Conservation (phyloP, 768 basidiomycete species). For the Boletales sp. region DNA sequence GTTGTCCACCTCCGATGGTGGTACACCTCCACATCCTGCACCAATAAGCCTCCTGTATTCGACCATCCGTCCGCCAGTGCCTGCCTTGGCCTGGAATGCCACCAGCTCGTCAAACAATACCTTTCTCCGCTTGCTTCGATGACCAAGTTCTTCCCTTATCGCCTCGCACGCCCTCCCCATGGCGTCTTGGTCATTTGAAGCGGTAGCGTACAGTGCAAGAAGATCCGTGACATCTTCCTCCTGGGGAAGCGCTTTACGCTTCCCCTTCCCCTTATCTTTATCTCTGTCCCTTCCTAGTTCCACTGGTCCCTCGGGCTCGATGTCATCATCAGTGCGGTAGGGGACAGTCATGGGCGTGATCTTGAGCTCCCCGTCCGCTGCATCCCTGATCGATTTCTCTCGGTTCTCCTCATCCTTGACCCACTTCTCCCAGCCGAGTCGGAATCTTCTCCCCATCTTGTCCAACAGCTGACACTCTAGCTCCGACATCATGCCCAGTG, state of each 20-base stretch:
- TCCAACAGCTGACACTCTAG: slow-evolving; percentile 62
- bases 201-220: slow-evolving; percentile 49
- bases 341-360: slow-evolving; percentile 44
- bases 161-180: slow-evolving; percentile 53
- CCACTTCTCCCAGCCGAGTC: slow-evolving; percentile 93
- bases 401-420: slow-evolving; percentile 77
- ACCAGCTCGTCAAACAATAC: slow-evolving; percentile 73
- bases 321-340: slow-evolving; percentile 46
- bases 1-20: slow-evolving; percentile 83
- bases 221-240: slow-evolving; percentile 66
- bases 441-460: slow-evolving; percentile 81
- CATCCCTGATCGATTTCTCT: slow-evolving; percentile 65
- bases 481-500: slow-evolving; percentile 53
- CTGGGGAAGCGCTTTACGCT: slow-evolving; percentile 46
- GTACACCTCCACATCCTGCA: slow-evolving; percentile 84
- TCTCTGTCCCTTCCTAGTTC: slow-evolving; percentile 37
- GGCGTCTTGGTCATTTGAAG: slow-evolving; percentile 55
- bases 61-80: slow-evolving; percentile 83
- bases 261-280: slow-evolving; percentile 50
- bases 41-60: slow-evolving; percentile 89
- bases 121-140: slow-evolving; percentile 65
- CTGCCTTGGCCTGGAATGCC: slow-evolving; percentile 82
- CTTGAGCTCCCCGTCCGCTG: slow-evolving; percentile 53
- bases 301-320: slow-evolving; percentile 37
- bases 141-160: slow-evolving; percentile 61